These are phyloP conservation scores for Stagonosporopsis tanaceti DNA, from an alignment of 2,329 filamentous ascomycete genomes.

Conservation along the genomic window DNA sequence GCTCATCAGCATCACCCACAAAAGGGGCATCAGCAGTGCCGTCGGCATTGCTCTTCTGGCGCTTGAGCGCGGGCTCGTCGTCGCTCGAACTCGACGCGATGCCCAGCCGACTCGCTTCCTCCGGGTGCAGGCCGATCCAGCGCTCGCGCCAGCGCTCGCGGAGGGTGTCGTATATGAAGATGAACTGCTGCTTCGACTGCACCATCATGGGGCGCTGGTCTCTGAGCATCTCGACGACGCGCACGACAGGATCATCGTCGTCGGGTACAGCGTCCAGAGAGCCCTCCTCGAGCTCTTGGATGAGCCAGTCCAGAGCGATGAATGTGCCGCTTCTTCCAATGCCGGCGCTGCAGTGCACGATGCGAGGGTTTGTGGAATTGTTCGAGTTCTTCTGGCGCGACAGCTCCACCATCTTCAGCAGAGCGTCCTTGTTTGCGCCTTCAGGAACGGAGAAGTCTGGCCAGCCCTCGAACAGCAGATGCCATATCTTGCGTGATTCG, in stretches of 20 bases:
- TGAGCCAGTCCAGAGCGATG: constrained; percentile 91
- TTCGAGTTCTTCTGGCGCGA: constrained; percentile 66
- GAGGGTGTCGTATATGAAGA: constrained; percentile 88
- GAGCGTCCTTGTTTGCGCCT: constrained; percentile 70
- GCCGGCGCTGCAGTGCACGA: constrained; percentile 79
- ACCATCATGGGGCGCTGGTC: constrained; percentile 96
- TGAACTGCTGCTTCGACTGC: constrained; percentile 82
- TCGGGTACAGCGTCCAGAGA: constrained; percentile 62
- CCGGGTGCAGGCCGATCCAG: constrained; percentile 42
- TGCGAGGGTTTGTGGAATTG: constrained; percentile 69
- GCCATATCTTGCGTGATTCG: constrained; percentile 74
- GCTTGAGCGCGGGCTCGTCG: constrained; percentile 38
- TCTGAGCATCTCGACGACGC: constrained; percentile 80
- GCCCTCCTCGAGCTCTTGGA: constrained; percentile 81
- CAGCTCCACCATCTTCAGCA: constrained; percentile 74
- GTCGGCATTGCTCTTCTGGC: constrained; percentile 36
- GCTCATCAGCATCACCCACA: constrained; percentile 26
- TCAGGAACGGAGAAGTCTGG: constrained; percentile 87
- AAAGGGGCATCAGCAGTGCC: constrained; percentile 20
- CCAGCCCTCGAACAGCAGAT: constrained; percentile 87
- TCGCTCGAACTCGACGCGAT: constrained; percentile 18
- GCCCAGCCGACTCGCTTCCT: constrained; percentile 38
- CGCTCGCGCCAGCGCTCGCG: constrained; percentile 74
- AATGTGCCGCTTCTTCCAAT: constrained; percentile 96
- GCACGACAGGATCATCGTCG: constrained; percentile 73